Evolutionary conservation across 1,284 basidiomycete genomes (phyloP), one percentile per base, ranked within the genome.

Genomic region (Trametes polyzona): DNA sequence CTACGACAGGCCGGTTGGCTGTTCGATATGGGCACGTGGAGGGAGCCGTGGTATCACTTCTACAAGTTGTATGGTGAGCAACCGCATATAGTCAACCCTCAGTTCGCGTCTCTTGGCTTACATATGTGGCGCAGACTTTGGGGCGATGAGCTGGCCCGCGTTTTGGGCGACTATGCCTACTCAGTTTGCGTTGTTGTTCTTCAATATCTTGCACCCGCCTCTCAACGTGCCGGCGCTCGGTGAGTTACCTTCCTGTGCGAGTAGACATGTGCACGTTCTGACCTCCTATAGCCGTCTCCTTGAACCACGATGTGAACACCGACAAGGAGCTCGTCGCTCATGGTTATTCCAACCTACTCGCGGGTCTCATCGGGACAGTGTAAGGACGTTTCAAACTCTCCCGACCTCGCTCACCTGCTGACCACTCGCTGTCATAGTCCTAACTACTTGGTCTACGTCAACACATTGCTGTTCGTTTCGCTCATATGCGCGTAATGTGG

Each of bases 121-220:
- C 42, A 29, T 16, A 23, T 57, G 30, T 46, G 26, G 29, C 23
- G 40, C 64, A 90, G 90, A 92, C 69, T 82, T 89, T 60, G 66
- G 71, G 4, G 76, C 82, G 19, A 84, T 90, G 17, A 77, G 76
- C 36, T 92, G 86, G 76, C 71, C 68, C 1, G 83, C 86, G 0
- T 78, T 95, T 40, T 91, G 87, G 87, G 72, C 79, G 1, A 91
- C 90, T 0, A 73, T 96, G 68, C 93, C 93, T 1, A 93, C 91
- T 0, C 90, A 93, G 65, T 82, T 93, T 53, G 90, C 90, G 14
- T 65, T 92, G 85, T 88, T 95, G 36, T 95, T 96, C 71, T 96
- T 96, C 74, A 95, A 97, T 61, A 88, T 98, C 50, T 75, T 99
- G 11, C 96, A 98, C 70, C 96, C 97, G 10, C 95, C 94, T 35